Base-by-base conservation (phyloP, 2,329 filamentous ascomycete genomes). In the Sodiomyces alkalinus region DNA sequence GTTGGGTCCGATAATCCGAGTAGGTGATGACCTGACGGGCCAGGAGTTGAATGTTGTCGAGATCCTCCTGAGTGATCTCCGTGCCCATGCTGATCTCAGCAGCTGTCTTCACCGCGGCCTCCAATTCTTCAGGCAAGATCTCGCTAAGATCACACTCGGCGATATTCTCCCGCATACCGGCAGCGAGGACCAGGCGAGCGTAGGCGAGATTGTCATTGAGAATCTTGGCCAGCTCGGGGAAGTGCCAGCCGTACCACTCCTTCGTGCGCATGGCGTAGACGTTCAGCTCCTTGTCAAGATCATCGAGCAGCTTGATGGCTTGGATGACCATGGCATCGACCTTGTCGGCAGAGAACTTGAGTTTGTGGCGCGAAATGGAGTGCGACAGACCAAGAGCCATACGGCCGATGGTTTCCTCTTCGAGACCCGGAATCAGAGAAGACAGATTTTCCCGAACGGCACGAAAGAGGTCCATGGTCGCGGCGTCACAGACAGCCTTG, bases 161-260 rank as follows among this genome's bases (percentile, higher is more conserved):
- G 35, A 79, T 79, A 48, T 83, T 85, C 40, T 78, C 74, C 40
- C 90, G 79, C 69, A 92, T 82, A 42, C 90, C 90, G 63, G 92
- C 81, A 39, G 77, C 71, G 28, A 93, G 60, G 33, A 98, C 83
- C 33, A 98, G 76, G 41, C 77, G 78, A 34, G 86, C 76, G 52
- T 93, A 98, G 39, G 86, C 86, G 37, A 93, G 62, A 59, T 98
- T 98, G 67, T 98, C 90, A 55, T 92, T 92, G 42, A 94, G 68
- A 48, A 96, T 93, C 60, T 86, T 87, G 48, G 82, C 86, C 68
- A 98, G 75, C 63, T 98, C 90, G 22, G 90, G 90, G 64, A 96
- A 98, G 59, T 96, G 90, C 90, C 90, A 98, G 47, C 90, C 90
- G 52, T 98, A 98, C 90, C 90, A 98, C 58, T 98, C 90, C 74